A percentile compares a stretch with the other conserved stretches of the same genome.
Conservation (phyloP, 1,284 basidiomycete genomes). For the Melampsora abietis-canadensis region DNA sequence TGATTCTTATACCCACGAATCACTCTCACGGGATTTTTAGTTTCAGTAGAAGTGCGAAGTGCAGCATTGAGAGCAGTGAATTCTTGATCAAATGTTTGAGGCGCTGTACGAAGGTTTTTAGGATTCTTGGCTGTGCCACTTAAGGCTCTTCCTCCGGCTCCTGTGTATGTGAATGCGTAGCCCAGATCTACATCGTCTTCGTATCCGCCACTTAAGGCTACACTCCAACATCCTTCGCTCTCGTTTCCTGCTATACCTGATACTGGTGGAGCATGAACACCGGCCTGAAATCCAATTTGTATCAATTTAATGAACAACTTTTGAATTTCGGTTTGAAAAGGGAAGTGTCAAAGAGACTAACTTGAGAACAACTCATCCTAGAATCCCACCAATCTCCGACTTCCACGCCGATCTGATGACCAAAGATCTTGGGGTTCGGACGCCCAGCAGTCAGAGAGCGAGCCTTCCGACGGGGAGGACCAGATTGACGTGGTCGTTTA, state of each 20-base stretch:
- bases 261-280: conserved; percentile 55
- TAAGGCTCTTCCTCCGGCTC: conserved; percentile 70
- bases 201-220: conserved; percentile 73
- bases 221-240: conserved; percentile 66
- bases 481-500: conserved; percentile 11
- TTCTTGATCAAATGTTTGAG: conserved; percentile 71
- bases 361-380: conserved; percentile 45
- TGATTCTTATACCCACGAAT: conserved; percentile 74
- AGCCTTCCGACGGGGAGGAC: conserved; percentile 19
- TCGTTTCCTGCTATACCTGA: conserved; percentile 68
- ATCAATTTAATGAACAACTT: neutral
- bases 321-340: neutral
- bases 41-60: conserved; percentile 65
- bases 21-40: conserved; percentile 71
- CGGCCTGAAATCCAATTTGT: conserved; percentile 43
- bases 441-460: conserved; percentile 7
- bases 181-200: conserved; percentile 78
- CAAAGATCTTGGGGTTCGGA: conserved; percentile 48
- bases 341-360: neutral
- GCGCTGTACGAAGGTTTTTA: conserved; percentile 71
- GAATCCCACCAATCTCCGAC: conserved; percentile 47
- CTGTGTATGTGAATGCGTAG: conserved; percentile 67
- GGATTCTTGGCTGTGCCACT: conserved; percentile 71
- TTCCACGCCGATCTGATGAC: conserved; percentile 54
- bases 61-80: conserved; percentile 72